A percentile compares a stretch with the other conserved stretches of the same genome.
Evolutionary conservation across 129 eudicot genomes (phyloP).

Genomic region (Artemisia argyi): DNA sequence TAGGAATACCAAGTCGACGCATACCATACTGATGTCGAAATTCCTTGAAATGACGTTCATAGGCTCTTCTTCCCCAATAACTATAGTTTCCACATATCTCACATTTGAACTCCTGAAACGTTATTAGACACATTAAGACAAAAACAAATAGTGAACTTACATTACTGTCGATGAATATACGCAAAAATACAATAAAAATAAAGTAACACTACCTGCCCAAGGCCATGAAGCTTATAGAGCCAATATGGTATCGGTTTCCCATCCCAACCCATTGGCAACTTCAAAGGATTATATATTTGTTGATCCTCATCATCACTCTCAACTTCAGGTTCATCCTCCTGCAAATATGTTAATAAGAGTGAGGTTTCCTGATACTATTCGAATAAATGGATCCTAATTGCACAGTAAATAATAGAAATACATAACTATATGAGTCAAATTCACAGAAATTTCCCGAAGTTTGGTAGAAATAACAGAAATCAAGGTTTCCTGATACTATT

Average conservation of each 20-base stretch:
- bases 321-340: slow-evolving; percentile 89
- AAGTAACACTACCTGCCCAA: slow-evolving; percentile 22
- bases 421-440: not conserved
- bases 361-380: too few relatives aligned
- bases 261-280: slow-evolving; percentile 98
- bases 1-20: slow-evolving; percentile 99
- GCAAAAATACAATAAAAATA: not conserved
- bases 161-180: not conserved
- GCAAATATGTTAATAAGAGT: slow-evolving; percentile 17
- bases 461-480: too few relatives aligned
- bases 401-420: not conserved
- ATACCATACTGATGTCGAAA: slow-evolving; percentile 97
- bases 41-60: slow-evolving; percentile 98
- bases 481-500: too few relatives aligned
- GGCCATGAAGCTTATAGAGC: slow-evolving; percentile 98
- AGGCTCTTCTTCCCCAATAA: slow-evolving; percentile 97
- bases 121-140: not conserved
- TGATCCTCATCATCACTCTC: slow-evolving; percentile 98
- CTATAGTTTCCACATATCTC: slow-evolving; percentile 98
- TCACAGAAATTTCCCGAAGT: not conserved
- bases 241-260: slow-evolving; percentile 99
- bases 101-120: slow-evolving; percentile 90
- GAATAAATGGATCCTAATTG: too few relatives aligned
- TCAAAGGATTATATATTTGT: slow-evolving; percentile 87
- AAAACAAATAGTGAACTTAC: not conserved